Evolutionary conservation across 2,329 filamentous ascomycete species (phyloP), one percentile per base, ranked within the genome.

Genomic region (Pseudogymnoascus verrucosus): DNA sequence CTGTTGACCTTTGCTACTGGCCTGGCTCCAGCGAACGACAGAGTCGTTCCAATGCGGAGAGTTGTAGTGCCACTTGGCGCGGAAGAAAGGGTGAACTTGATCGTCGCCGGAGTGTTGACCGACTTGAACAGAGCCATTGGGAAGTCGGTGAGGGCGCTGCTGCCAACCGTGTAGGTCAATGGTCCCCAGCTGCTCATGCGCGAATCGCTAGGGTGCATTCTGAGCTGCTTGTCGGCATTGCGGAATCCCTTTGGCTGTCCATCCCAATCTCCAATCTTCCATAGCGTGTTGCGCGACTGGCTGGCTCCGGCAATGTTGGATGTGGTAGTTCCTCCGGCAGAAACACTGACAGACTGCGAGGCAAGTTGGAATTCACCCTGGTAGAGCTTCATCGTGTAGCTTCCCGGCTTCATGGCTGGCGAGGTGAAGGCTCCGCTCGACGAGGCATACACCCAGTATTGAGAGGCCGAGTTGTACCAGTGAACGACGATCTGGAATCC

Each of bases 361-460:
- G 80, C 82, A 7, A 86, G 82, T 65, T 79, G 77, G 70, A 81
- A 81, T 71, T 87, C 84, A 16, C 77, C 80, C 67, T 84, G 83
- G 73, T 86, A 87, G 39, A 89, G 79, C 4, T 86, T 81, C 79
- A 87, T 86, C n/a, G 83, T 87, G 74, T 89, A 89, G 0, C 82
- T 86, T 31, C 86, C 86, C 0, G 85, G 83, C 69, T 85, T 86
- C 86, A 89, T 89, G 63, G 80, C 76, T 0, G 86, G 86, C 0
- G 85, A 87, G 2, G 80, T 86, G 74, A 86, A 89, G 11, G 76
- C 76, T 8, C 85, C 85, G 51, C 74, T 76, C 21, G 79, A 79
- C 7, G 77, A 77, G 19, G 84, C 81, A 64, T 83, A 83, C 5
- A 79, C 75, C 86, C 86, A 89, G 77, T 89, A 89, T 70, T 89